Conservation (phyloP, 768 basidiomycete genomes). For the Tephrocybe sp. region DNA sequence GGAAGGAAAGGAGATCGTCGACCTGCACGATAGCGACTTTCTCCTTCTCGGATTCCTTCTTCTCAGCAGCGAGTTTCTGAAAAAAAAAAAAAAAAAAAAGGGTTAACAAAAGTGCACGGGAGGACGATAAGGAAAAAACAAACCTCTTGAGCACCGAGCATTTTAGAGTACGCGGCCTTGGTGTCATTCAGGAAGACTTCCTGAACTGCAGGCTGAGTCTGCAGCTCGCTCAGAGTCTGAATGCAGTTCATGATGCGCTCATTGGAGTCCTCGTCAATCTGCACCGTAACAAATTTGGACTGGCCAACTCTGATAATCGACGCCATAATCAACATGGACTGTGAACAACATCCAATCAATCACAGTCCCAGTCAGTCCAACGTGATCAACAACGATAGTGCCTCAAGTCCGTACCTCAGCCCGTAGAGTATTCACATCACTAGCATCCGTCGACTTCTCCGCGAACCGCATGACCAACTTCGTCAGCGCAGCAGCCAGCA, state of each 20-base stretch:
- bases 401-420: slow-evolving; percentile 64
- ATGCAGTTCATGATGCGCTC: slow-evolving; percentile 97
- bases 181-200: slow-evolving; percentile 84
- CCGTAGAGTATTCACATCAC: slow-evolving; percentile 63
- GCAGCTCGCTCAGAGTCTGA: slow-evolving; percentile 83
- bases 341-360: not conserved
- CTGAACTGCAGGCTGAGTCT: slow-evolving; percentile 52
- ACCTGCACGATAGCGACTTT: slow-evolving; percentile 78
- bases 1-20: slow-evolving; percentile 88
- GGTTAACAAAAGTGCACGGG: not conserved
- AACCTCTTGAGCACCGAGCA: slow-evolving; percentile 95
- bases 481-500: slow-evolving; percentile 85
- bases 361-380: not conserved
- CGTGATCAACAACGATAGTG: not conserved
- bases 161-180: slow-evolving; percentile 87
- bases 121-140: slow-evolving; percentile 8
- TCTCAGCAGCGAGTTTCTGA: slow-evolving; percentile 87
- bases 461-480: slow-evolving; percentile 84
- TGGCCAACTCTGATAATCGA: slow-evolving; percentile 96
- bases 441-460: slow-evolving; percentile 46
- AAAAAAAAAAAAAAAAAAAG: not conserved
- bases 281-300: slow-evolving; percentile 88
- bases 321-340: slow-evolving; percentile 98
- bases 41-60: slow-evolving; percentile 76
- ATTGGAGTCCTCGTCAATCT: slow-evolving; percentile 98